phyloP scores from a whole-genome alignment of 345 rosid species.

The Lumnitzera littorea region DNA sequence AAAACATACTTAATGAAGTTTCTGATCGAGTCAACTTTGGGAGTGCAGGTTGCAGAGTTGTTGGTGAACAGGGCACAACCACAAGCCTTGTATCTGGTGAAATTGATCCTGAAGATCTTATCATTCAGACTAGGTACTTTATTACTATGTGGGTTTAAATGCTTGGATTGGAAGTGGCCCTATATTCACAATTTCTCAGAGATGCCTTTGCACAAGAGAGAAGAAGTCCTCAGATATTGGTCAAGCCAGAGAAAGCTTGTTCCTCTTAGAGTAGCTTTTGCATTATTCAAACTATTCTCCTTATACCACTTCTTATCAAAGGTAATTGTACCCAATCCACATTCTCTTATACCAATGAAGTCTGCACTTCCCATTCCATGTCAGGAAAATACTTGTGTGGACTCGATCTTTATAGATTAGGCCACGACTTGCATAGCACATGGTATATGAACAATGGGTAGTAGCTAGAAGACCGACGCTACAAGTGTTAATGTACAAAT shows the following conservation, averaged over 20 bases:
- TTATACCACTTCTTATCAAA: slow-evolving; percentile 9
- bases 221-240: slow-evolving; percentile 50
- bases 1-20: no score
- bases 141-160: slow-evolving; percentile 54
- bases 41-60: slow-evolving; percentile 53
- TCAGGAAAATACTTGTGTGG: not conserved
- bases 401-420: not conserved
- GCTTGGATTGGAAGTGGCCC: slow-evolving; percentile 58
- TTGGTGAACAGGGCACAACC: slow-evolving; percentile 27
- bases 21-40: not conserved
- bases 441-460: no score
- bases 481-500: no score
- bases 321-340: slow-evolving; percentile 2
- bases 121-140: slow-evolving; percentile 65
- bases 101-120: slow-evolving; percentile 32
- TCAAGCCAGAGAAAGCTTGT: slow-evolving; percentile 23
- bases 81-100: slow-evolving; percentile 28
- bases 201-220: slow-evolving; percentile 51
- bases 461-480: no score
- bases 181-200: slow-evolving; percentile 61
- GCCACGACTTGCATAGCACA: no score
- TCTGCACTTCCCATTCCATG: not conserved
- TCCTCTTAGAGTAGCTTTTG: slow-evolving; percentile 48
- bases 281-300: slow-evolving; percentile 38
- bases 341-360: not conserved